Evolutionary conservation across 116 monocot species (phyloP), one percentile per base, ranked within the genome.

Genomic region (Iris pallida): DNA sequence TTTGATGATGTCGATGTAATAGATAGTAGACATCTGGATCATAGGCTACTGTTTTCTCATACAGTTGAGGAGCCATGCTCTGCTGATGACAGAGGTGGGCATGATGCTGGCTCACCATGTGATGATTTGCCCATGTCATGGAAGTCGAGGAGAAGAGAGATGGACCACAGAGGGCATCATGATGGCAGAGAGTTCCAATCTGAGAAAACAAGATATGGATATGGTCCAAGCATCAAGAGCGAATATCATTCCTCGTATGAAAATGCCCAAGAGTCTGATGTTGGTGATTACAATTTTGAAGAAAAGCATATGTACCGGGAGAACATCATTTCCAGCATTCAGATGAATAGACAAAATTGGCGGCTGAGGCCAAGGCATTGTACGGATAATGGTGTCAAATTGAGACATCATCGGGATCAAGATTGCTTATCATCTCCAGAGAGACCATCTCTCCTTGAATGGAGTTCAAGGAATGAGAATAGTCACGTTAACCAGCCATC

Each of bases 301-400:
- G 86, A 73, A 74, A 53, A 69, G 30, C 30, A 30, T 78, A 5
- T 42, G 15, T 70, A 44, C 46, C 2, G 3, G 65, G 57, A 61
- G 11, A 45, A 48, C 17, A 55, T 58, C 65, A 43, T 61, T 72
- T 67, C 59, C 46, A 52, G 48, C 60, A 42, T 67, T 42, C 58
- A 63, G 44, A 75, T 44, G 30, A 74, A 54, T 65, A 68, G 48
- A 47, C 42, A 5, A 12, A 68, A 46, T 45, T 19, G 42, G 45
- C 69, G 59, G 10, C 40, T 55, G 17, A 73, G 47, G 51, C 42
- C 48, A 75, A 59, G 30, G 54, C 55, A 42, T 69, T 16, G 41
- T 66, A 10, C 12, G 62, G 63, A 79, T 75, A 42, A 62, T 49
- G 47, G 59, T 47, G 73, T 41, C 45, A 58, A 11, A 47, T 47